Percentiles rank a stretch among this genome's conserved stretches.
Evolutionary conservation across 2,329 filamentous ascomycete genomes (phyloP).

Genomic region (Colletotrichum camelliae): DNA sequence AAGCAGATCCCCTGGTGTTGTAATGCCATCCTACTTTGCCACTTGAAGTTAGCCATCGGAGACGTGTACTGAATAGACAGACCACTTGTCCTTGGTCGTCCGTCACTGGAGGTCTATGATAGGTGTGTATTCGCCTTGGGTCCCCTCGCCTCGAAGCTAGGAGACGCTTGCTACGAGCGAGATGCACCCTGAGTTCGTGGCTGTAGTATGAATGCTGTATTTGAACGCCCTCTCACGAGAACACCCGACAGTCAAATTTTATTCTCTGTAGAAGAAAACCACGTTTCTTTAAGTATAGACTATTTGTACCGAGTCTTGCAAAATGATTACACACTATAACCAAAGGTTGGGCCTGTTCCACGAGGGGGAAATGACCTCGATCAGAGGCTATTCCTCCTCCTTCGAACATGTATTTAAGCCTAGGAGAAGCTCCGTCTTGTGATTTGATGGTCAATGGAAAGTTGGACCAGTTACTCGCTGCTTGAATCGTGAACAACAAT

Average conservation of each 20-base stretch:
- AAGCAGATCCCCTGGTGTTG: too few relatives aligned
- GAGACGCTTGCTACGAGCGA: background rate
- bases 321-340: rapidly evolving
- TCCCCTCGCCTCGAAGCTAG: rapidly evolving
- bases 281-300: background rate
- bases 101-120: background rate
- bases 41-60: too few relatives aligned
- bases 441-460: background rate
- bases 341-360: background rate
- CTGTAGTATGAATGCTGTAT: background rate
- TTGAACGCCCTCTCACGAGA: background rate
- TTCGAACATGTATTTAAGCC: background rate
- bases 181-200: rapidly evolving
- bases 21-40: too few relatives aligned
- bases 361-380: background rate
- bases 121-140: background rate
- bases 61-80: too few relatives aligned
- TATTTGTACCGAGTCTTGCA: background rate
- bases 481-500: rapidly evolving
- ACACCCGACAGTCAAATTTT: too few relatives aligned
- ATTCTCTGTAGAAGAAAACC: background rate
- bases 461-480: background rate
- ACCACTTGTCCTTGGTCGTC: background rate
- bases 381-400: background rate
- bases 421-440: background rate